phyloP scores from a whole-genome alignment of 2,329 filamentous ascomycete genomes.

The Calonectria pseudoturangicola region DNA sequence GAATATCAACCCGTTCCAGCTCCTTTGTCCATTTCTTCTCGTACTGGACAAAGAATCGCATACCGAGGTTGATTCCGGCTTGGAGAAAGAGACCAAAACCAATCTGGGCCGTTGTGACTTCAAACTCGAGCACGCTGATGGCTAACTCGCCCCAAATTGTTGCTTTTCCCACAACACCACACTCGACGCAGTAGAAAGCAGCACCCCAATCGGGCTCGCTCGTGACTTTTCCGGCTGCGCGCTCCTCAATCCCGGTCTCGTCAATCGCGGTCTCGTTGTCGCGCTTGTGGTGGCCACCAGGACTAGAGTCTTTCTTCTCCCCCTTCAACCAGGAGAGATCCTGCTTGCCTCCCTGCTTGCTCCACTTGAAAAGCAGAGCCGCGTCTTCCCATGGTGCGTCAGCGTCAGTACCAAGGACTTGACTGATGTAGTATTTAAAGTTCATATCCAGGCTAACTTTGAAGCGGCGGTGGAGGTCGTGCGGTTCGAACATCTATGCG shows the following conservation, averaged over 20 bases:
- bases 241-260: neutral
- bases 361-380: slow-evolving; percentile 8
- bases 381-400: slow-evolving; percentile 24
- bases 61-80: slow-evolving; percentile 27
- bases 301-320: neutral
- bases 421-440: slow-evolving; percentile 8
- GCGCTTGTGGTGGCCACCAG: neutral
- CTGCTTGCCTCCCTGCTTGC: slow-evolving; percentile 6
- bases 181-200: slow-evolving; percentile 37
- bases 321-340: slow-evolving; percentile 33
- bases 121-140: neutral
- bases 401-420: neutral
- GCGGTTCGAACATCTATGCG: slow-evolving; percentile 25
- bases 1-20: neutral
- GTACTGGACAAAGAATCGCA: slow-evolving; percentile 31
- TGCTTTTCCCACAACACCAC: slow-evolving; percentile 9
- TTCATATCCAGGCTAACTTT: neutral
- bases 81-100: neutral
- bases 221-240: too few species aligned
- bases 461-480: neutral
- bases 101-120: neutral
- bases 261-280: neutral
- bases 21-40: slow-evolving; percentile 1
- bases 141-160: slow-evolving; percentile 6
- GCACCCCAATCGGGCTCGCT: neutral